phyloP scores from a whole-genome alignment of 2,329 filamentous ascomycete genomes.

The Trichophyton schoenleinii region DNA sequence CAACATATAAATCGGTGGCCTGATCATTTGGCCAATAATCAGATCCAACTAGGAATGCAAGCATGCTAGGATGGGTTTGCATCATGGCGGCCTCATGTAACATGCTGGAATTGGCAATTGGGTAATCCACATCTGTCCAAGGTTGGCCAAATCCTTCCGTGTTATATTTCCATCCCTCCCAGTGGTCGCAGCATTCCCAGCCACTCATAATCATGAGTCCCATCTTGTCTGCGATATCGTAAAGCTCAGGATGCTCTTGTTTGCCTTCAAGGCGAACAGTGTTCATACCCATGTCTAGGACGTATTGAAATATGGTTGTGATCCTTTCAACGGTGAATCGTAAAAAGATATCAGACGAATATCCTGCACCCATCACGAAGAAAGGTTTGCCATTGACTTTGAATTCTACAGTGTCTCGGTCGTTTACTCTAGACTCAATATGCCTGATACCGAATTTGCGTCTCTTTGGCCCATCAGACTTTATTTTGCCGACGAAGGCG shows the following conservation, averaged over 20 bases:
- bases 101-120: slow-evolving; percentile 43
- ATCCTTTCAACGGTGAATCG: slow-evolving; percentile 43
- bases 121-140: slow-evolving; percentile 46
- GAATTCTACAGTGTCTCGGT: slow-evolving; percentile 44
- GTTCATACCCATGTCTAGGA: slow-evolving; percentile 51
- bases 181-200: slow-evolving; percentile 58
- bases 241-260: slow-evolving; percentile 50
- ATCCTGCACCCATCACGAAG: slow-evolving; percentile 49
- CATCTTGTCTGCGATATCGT: slow-evolving; percentile 45
- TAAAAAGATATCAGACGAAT: slow-evolving; percentile 49
- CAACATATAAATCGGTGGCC: slow-evolving; percentile 42
- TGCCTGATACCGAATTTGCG: slow-evolving; percentile 42
- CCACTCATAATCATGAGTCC: slow-evolving; percentile 51
- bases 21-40: slow-evolving; percentile 51
- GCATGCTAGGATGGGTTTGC: slow-evolving; percentile 47
- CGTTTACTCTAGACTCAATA: slow-evolving; percentile 42
- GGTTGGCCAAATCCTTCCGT: slow-evolving; percentile 35
- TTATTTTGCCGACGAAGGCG: slow-evolving; percentile 14
- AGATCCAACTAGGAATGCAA: slow-evolving; percentile 48
- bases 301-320: slow-evolving; percentile 39
- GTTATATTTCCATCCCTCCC: slow-evolving; percentile 54
- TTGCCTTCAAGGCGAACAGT: slow-evolving; percentile 53
- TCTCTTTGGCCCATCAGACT: slow-evolving; percentile 25
- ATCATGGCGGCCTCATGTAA: slow-evolving; percentile 48
- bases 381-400: slow-evolving; percentile 46